Conservation (phyloP, 331 rosid species). For the Malus hybrid region DNA sequence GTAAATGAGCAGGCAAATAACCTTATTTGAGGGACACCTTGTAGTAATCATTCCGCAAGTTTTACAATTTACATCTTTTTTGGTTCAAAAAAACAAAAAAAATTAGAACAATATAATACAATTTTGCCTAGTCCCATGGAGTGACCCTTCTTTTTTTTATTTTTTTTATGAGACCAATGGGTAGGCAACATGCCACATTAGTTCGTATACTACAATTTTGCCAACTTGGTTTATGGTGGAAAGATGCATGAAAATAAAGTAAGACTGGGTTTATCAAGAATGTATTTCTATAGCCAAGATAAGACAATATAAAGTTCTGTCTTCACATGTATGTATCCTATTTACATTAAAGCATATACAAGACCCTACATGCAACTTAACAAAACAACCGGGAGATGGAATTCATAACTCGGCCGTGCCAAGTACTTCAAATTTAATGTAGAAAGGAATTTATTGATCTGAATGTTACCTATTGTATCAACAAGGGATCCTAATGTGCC, state of each 20-base stretch:
- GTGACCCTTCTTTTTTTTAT: too few relatives aligned
- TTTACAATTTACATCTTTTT: too few relatives aligned
- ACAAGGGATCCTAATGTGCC: slow-evolving; percentile 54
- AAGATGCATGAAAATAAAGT: neutral
- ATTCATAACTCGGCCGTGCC: neutral
- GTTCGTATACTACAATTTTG: too few relatives aligned
- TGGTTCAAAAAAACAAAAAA: too few relatives aligned
- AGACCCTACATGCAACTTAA: neutral
- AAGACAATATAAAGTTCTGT: neutral
- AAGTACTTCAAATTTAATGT: slow-evolving; percentile 3
- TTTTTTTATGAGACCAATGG: too few relatives aligned
- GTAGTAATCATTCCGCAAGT: too few relatives aligned
- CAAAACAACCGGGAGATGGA: neutral
- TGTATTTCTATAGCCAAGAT: neutral
- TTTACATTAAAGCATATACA: neutral
- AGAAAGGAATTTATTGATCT: slow-evolving; percentile 1
- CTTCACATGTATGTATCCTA: neutral
- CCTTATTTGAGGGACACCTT: too few relatives aligned
- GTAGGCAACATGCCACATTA: too few relatives aligned
- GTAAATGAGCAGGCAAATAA: too few relatives aligned
- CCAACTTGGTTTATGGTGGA: neutral
- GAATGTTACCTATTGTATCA: slow-evolving; percentile 58
- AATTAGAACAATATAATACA: too few relatives aligned
- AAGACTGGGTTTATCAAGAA: neutral
- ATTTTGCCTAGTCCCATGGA: too few relatives aligned